phyloP scores from a whole-genome alignment of 768 basidiomycete species.

The Tylopilus rubrobrunneus region DNA sequence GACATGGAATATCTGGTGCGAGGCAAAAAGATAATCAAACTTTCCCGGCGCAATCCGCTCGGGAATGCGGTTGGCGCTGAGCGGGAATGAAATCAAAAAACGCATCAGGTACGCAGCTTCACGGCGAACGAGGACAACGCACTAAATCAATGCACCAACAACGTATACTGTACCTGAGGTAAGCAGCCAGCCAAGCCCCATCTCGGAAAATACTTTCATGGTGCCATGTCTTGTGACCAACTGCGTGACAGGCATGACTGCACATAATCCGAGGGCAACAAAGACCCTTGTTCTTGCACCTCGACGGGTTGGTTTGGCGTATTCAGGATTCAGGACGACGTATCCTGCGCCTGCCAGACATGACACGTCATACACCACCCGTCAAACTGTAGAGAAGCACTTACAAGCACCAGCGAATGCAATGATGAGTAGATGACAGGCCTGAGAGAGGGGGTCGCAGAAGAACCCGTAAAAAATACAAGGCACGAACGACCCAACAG shows the following conservation, averaged over 20 bases:
- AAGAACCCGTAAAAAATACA: slow-evolving; percentile 76
- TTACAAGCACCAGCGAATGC: slow-evolving; percentile 54
- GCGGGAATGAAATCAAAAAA: slow-evolving; percentile 33
- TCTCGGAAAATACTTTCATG: slow-evolving; percentile 47
- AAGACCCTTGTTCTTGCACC: slow-evolving; percentile 77
- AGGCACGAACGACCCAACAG: slow-evolving; percentile 76
- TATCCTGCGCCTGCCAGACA: slow-evolving; percentile 53
- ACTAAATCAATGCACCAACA: slow-evolving; percentile 78
- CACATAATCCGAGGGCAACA: slow-evolving; percentile 70
- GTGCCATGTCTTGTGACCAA: slow-evolving; percentile 57
- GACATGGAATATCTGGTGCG: slow-evolving; percentile 89
- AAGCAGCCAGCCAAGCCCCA: slow-evolving; percentile 71
- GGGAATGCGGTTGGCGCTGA: slow-evolving; percentile 80
- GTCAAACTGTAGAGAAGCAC: slow-evolving; percentile 21
- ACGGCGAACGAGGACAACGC: slow-evolving; percentile 39
- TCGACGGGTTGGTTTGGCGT: slow-evolving; percentile 70
- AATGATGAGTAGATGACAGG: slow-evolving; percentile 53
- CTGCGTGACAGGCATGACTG: slow-evolving; percentile 67
- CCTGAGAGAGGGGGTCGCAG: slow-evolving; percentile 52
- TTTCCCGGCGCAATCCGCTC: slow-evolving; percentile 70
- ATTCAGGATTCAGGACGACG: slow-evolving; percentile 75
- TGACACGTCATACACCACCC: slow-evolving; percentile 1
- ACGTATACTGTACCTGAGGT: slow-evolving; percentile 74
- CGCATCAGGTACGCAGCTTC: slow-evolving; percentile 22
- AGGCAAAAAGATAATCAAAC: slow-evolving; percentile 76